Evolutionary conservation across 176 grass and related monocot genomes (phyloP).

Genomic region (Themeda triandra): DNA sequence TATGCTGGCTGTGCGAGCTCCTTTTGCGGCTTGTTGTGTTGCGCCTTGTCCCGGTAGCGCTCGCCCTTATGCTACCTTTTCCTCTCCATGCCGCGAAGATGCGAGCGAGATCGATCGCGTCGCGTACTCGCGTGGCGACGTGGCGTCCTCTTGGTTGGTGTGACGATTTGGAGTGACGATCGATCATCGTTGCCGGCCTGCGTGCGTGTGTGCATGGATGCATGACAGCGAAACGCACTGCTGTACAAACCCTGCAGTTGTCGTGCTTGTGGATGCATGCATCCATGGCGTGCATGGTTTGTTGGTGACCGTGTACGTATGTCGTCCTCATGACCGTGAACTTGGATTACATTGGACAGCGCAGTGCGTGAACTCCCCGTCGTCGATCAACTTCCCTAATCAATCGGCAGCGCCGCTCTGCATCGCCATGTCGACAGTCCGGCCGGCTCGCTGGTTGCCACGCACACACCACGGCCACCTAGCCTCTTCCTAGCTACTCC

Average conservation of each 20-base stretch:
- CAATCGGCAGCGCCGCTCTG: too few species aligned
- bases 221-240: neutral
- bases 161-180: neutral
- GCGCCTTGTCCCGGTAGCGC: conserved; percentile 31
- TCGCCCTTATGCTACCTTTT: neutral
- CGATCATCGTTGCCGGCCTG: neutral
- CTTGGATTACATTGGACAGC: too few species aligned
- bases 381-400: too few species aligned
- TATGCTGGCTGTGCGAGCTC: too few species aligned
- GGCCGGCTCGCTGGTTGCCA: too few species aligned
- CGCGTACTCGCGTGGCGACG: neutral
- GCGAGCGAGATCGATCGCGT: neutral
- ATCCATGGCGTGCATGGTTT: too few species aligned
- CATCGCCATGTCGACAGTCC: too few species aligned
- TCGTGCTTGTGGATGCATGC: too few species aligned
- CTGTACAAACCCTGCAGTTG: neutral
- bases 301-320: neutral
- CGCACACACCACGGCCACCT: too few species aligned
- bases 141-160: neutral
- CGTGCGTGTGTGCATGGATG: neutral
- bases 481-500: too few species aligned
- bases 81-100: neutral
- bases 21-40: conserved; percentile 42
- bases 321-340: neutral
- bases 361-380: too few species aligned